Base-by-base conservation (phyloP, 345 rosid genomes). In the Trapa incisa region DNA sequence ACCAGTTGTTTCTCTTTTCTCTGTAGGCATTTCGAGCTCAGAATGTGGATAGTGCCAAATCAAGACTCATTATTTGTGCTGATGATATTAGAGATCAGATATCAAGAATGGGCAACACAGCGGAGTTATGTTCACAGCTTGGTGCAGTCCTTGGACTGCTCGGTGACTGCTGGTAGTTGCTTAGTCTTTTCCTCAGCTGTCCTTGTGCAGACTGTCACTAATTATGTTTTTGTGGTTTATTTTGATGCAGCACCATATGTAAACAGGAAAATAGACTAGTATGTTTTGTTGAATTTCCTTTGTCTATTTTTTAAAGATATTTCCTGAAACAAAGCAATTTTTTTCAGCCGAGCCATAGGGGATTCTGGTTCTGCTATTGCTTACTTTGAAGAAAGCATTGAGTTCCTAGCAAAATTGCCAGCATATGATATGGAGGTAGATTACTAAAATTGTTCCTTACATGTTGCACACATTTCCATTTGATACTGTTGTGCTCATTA, bases 111-210 rank as follows among this genome's bases (percentile, higher is more conserved):
- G 97, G 97, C 37, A 85, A 78, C 76, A 89, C 91, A 35, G 75
- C 96, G 36, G 97, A 91, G 70, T 78, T 94, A 72, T 87, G 97
- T 76, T 94, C 99, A 45, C 99, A 91, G 88, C 93, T 94, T 64
- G 99, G 99, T 48, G 99, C 97, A 52, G 99, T 94, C 62, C 87
- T 94, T 47, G 99, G 99, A 17, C 89, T 91, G 96, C 99, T 91
- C 53, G 99, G 99, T 32, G 99, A 94, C 76, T 91, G 97, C 91
- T 83, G 99, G 99, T 91, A 68, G 58, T 80, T 70, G 62, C 68
- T 45, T 75, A 69, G 67, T 73, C 67, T 53, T 54, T 61, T 69
- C 61, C 37, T 68, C 47, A 58, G 43, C 61, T 39, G 17, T 71
- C 29, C 16, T 66, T 36, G 15, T 43, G 41, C n/a, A 39, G n/a